A percentile compares a stretch with the other conserved stretches of the same genome.
These are phyloP conservation scores for Polyplosphaeria fusca DNA, from an alignment of 495 filamentous ascomycete species.

Conservation along the genomic window DNA sequence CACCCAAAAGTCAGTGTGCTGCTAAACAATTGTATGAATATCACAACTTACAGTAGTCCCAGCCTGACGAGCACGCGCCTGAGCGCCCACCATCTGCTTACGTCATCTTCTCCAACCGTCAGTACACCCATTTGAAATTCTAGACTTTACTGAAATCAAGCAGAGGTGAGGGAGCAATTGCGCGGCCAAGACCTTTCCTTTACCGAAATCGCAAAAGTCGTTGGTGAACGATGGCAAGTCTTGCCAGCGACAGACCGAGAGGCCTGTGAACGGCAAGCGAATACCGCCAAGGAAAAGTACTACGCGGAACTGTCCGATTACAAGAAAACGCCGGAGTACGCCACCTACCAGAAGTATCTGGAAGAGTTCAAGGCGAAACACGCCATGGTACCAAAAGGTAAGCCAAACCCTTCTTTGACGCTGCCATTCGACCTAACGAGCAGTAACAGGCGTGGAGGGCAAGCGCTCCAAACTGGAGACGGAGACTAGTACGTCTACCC, in stretches of 20 bases:
- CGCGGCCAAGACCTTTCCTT: conserved; percentile 71
- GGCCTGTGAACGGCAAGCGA: conserved; percentile 65
- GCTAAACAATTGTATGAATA: background rate
- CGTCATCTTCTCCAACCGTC: conserved; percentile 80
- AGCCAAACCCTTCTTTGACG: background rate
- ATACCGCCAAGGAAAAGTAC: conserved; percentile 67
- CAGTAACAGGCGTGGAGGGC: conserved; percentile 29
- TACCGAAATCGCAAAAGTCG: conserved; percentile 77
- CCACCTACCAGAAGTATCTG: conserved; percentile 56
- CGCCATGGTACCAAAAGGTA: conserved; percentile 40
- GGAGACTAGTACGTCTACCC: conserved; percentile 35
- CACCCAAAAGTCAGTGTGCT: conserved; percentile 67
- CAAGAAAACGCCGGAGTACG: conserved; percentile 71
- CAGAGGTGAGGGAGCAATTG: conserved; percentile 70
- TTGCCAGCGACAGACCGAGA: conserved; percentile 63
- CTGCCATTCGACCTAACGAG: background rate
- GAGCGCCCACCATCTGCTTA: conserved; percentile 76
- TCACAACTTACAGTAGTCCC: conserved; percentile 3
- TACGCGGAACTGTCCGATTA: conserved; percentile 63
- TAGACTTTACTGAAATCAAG: background rate
- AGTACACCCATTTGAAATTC: conserved; percentile 34
- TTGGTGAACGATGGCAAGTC: conserved; percentile 76
- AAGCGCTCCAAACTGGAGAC: conserved; percentile 41
- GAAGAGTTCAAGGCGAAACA: conserved; percentile 71
- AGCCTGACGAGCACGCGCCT: conserved; percentile 74